Conservation (phyloP, 495 filamentous ascomycete species). For the Penicillium waksmanii region DNA sequence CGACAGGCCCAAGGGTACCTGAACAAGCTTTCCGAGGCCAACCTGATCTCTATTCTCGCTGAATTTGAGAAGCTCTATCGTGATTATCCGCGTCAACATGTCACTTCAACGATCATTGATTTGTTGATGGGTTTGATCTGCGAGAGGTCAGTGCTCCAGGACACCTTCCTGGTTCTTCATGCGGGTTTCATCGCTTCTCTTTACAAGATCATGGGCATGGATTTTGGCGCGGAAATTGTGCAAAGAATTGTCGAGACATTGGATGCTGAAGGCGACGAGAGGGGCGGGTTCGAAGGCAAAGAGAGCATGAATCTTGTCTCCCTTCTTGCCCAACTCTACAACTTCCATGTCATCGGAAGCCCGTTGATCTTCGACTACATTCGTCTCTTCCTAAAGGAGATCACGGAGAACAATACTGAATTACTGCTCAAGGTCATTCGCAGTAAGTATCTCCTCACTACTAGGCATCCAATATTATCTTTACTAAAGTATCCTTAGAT, state of each 20-base stretch:
- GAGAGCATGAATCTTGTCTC: constrained; percentile 78
- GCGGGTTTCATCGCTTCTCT: constrained; percentile 88
- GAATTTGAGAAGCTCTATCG: constrained; percentile 84
- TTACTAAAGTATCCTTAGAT: constrained; percentile 35
- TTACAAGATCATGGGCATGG: constrained; percentile 83
- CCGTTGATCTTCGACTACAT: constrained; percentile 90
- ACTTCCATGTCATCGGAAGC: constrained; percentile 83
- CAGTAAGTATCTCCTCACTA: constrained; percentile 43
- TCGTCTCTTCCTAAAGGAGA: constrained; percentile 68
- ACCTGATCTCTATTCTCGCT: constrained; percentile 74
- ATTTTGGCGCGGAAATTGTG: constrained; percentile 83
- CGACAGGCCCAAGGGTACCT: constrained; percentile 85
- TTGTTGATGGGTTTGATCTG: constrained; percentile 74
- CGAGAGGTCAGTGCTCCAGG: constrained; percentile 73
- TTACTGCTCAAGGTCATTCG: constrained; percentile 83
- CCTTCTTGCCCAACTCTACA: constrained; percentile 86
- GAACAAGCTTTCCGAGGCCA: constrained; percentile 91
- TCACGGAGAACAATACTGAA: constrained; percentile 91
- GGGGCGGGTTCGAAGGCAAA: constrained; percentile 59
- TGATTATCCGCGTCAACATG: constrained; percentile 76
- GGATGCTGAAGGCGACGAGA: constrained; percentile 42
- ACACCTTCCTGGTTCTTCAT: constrained; percentile 88
- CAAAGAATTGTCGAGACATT: constrained; percentile 77
- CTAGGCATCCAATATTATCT: too few species aligned
- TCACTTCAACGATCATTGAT: constrained; percentile 76